Base-by-base conservation (phyloP, 768 basidiomycete species). In the Basidioascus undulatus region DNA sequence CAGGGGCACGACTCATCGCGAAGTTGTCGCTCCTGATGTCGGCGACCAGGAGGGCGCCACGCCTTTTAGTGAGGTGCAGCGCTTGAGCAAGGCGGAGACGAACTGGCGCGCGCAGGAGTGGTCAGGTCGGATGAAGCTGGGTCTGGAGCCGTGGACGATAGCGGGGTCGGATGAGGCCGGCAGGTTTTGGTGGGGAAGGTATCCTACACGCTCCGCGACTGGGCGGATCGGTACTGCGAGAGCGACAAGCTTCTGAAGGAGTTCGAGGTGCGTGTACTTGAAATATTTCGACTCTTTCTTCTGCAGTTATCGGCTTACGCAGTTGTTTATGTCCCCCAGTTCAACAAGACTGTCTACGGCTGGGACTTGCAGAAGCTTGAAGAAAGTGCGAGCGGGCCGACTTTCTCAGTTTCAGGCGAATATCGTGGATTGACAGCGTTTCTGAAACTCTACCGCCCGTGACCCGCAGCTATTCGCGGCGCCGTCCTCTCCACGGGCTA, bases 141-240 rank as follows among this genome's bases (percentile, higher is more conserved):
- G n/a, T n/a, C n/a, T n/a, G n/a, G n/a, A n/a, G n/a, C n/a, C n/a
- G n/a, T n/a, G n/a, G n/a, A n/a, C n/a, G n/a, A n/a, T n/a, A n/a
- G n/a, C n/a, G n/a, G n/a, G n/a, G n/a, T n/a, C n/a, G n/a, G n/a
- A n/a, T n/a, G n/a, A n/a, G n/a, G n/a, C n/a, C n/a, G n/a, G n/a
- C n/a, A n/a, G n/a, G n/a, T n/a, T n/a, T n/a, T n/a, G n/a, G n/a
- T n/a, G n/a, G n/a, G n/a, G n/a, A n/a, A n/a, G n/a, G n/a, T n/a
- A 3, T 70, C 70, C 13, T 69, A 67, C 58, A 66, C 72, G 0
- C 53, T 81, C 32, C 62, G 76, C 25, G 65, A 74, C 44, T 84
- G 81, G 81, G 78, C 78, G 7, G 77, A 82, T 48, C 72, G 76
- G 42, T 83, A 80, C 50, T 81, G 78, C 43, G 63, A 66, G 20